Conservation (phyloP, 116 monocot genomes). For the Cymodocea nodosa region DNA sequence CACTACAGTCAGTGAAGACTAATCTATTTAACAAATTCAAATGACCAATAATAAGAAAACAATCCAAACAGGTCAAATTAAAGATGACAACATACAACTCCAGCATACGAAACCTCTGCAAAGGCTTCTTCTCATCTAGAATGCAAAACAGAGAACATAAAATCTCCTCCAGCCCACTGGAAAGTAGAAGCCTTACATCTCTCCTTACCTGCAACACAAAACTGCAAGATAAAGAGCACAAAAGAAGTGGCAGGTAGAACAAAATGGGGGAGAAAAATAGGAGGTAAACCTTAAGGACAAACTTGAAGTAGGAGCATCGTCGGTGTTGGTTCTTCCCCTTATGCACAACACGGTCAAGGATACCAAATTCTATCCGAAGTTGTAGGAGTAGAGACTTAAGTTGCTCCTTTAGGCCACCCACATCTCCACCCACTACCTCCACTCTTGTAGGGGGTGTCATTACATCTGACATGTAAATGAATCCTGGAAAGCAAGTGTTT, state of each 20-base stretch:
- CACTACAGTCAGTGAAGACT: too few species aligned
- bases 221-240: not conserved
- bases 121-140: constrained; percentile 24
- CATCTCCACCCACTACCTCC: not conserved
- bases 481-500: too few species aligned
- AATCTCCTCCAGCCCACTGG: constrained; percentile 24
- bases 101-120: constrained; percentile 15
- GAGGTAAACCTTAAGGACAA: constrained; percentile 24
- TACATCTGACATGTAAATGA: too few species aligned
- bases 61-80: too few species aligned
- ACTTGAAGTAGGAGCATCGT: constrained; percentile 40
- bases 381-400: constrained; percentile 21
- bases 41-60: too few species aligned
- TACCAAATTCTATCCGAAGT: constrained; percentile 27
- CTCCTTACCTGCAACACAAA: constrained; percentile 35
- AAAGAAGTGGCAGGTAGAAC: too few species aligned
- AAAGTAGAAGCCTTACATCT: constrained; percentile 38
- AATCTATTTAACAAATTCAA: too few species aligned
- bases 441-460: too few species aligned
- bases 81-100: constrained; percentile 7
- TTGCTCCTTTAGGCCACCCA: constrained; percentile 10
- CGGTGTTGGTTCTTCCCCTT: constrained; percentile 63
- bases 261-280: not conserved
- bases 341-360: constrained; percentile 48
- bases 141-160: constrained; percentile 24